Evolutionary conservation across 352 stramenopile species (phyloP).

Genomic region (Globisporangium cederbergense): DNA sequence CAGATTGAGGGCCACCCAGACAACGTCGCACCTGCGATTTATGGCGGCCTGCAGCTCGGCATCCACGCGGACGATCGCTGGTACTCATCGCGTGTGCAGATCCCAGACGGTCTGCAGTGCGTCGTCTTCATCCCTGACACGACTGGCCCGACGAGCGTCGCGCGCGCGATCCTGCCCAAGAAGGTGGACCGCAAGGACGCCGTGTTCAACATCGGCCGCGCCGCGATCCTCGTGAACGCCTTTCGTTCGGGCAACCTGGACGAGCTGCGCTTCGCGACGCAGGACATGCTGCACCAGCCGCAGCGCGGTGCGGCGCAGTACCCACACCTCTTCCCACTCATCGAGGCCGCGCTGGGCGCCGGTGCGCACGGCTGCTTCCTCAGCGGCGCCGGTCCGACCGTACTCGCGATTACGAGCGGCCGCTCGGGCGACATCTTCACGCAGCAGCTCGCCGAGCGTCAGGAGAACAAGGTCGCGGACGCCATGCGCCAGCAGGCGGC

Average conservation of each 20-base stretch:
- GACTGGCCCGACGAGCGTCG: conserved; percentile 93
- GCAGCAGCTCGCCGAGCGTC: conserved; percentile 87
- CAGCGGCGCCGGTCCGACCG: conserved; percentile 95
- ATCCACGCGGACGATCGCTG: conserved; percentile 94
- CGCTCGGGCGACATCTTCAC: conserved; percentile 98
- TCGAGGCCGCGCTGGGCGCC: conserved; percentile 93
- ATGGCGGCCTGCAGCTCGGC: conserved; percentile 96
- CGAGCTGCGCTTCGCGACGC: conserved; percentile 93
- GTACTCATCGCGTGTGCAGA: conserved; percentile 96
- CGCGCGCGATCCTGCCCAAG: conserved; percentile 89
- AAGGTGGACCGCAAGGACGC: conserved; percentile 91
- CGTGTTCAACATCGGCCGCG: conserved; percentile 96
- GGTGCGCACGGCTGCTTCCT: conserved; percentile 95
- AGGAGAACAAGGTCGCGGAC: conserved; percentile 92
- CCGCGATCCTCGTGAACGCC: conserved; percentile 97
- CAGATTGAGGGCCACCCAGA: conserved; percentile 99
- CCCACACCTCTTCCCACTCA: conserved; percentile 95
- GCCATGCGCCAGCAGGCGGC: conserved; percentile 95
- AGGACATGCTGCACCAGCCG: conserved; percentile 96
- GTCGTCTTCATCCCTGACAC: conserved; percentile 99
- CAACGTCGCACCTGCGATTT: conserved; percentile 98
- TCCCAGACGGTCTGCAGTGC: conserved; percentile 95
- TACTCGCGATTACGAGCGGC: conserved; percentile 97
- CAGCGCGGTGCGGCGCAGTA: conserved; percentile 95
- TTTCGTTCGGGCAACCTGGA: conserved; percentile 96